Base-by-base conservation (phyloP, 2,329 filamentous ascomycete genomes). In the Xylaria multiplex region DNA sequence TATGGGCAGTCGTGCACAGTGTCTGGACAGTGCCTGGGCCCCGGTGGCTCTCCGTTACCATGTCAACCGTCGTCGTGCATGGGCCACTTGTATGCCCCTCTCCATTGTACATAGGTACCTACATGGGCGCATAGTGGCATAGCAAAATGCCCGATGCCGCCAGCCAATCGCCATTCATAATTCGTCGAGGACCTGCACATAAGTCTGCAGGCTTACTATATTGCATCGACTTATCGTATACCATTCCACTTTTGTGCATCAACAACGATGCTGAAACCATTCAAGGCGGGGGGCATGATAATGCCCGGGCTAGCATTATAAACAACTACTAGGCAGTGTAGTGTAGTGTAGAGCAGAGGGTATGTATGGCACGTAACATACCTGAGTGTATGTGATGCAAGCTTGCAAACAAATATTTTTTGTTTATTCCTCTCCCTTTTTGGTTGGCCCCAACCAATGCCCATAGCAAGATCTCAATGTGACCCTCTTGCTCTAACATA, bases 61-160 rank as follows among this genome's bases (percentile, higher is more conserved):
- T 37, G 60, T 50, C 68, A 68, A 70, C 68, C n/a, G 8, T 37
- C 32, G 19, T 37, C 9, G 19, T 52, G 57, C 57, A 57, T 62
- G 30, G 56, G 35, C 57, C 59, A 52, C 56, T 60, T 56, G 57
- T 57, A 30, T 65, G 48, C 62, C 65, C 65, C 53, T 59, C 56
- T 22, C 16, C 8, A 27, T 27, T 27, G 27, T 27, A 27, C 27
- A 27, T 27, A 27, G 27, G 27, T 2, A 27, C 27, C 27, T 27
- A 27, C 27, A 27, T 27, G 5, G 27, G 27, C 5, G 5, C 27
- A 27, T 27, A 27, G 5, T 27, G 5, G 27, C 27, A 27, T 27
- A 27, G 27, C 27, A 27, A 40, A n/a, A 52, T 46, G 46, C 35
- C 52, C 30, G 43, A 43, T 50, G 16, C 37, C 3, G 6, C 16